Conservation (phyloP, 768 basidiomycete genomes). For the Hericium rajendrae region DNA sequence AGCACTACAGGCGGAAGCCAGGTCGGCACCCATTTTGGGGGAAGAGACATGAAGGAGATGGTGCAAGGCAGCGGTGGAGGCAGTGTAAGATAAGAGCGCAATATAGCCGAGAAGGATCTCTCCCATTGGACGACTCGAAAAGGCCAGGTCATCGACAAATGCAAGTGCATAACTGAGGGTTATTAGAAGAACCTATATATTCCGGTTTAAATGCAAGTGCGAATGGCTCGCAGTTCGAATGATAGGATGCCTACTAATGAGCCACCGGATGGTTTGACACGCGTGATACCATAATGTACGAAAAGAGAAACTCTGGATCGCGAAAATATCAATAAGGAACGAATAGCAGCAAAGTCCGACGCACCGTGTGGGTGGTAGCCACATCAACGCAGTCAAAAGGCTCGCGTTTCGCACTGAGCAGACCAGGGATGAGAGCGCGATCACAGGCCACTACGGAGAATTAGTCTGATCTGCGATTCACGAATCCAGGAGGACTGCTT, state of each 20-base stretch:
- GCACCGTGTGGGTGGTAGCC: constrained; percentile 59
- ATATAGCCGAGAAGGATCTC: constrained; percentile 53
- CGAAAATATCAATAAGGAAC: neutral
- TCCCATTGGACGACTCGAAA: constrained; percentile 33
- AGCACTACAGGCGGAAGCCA: constrained; percentile 45
- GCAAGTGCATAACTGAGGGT: constrained; percentile 42
- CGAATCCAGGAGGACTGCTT: constrained; percentile 9
- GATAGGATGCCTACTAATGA: constrained; percentile 31
- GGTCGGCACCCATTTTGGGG: constrained; percentile 46
- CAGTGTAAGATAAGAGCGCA: constrained; percentile 48
- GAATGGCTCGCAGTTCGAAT: constrained; percentile 2
- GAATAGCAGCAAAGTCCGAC: constrained; percentile 10
- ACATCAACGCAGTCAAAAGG: constrained; percentile 58
- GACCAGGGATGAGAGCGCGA: constrained; percentile 57
- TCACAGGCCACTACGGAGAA: constrained; percentile 51
- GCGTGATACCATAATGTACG: constrained; percentile 58
- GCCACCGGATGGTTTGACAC: constrained; percentile 46
- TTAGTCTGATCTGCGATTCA: constrained; percentile 5
- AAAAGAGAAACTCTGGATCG: constrained; percentile 55
- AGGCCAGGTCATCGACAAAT: constrained; percentile 43
- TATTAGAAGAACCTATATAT: constrained; percentile 39
- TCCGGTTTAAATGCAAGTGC: constrained; percentile 24
- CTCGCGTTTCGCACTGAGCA: constrained; percentile 61
- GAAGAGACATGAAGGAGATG: constrained; percentile 50
- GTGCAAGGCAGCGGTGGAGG: constrained; percentile 52